Evolutionary conservation across 768 basidiomycete genomes (phyloP).

Genomic region (Leccinum pellstonianum): DNA sequence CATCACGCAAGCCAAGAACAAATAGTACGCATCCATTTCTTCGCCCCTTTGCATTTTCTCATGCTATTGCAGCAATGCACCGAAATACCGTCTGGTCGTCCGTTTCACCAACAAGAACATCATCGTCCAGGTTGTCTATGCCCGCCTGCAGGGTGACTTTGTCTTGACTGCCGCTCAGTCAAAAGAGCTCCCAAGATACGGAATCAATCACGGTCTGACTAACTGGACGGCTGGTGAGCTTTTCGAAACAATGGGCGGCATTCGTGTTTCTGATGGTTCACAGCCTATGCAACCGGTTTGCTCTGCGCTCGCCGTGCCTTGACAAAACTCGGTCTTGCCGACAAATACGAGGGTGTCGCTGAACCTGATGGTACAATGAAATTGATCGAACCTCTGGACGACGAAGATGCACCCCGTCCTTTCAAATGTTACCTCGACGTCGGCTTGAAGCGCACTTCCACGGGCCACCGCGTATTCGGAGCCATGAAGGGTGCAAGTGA

Average conservation of each 20-base stretch:
- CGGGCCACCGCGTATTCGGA: slow-evolving; percentile 95
- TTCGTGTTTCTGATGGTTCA: slow-evolving; percentile 3
- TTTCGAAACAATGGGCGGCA: neutral
- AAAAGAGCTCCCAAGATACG: slow-evolving; percentile 90
- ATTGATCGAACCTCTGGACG: slow-evolving; percentile 83
- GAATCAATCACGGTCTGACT: slow-evolving; percentile 96
- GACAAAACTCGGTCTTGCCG: slow-evolving; percentile 91
- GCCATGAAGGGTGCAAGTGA: slow-evolving; percentile 98
- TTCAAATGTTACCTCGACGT: slow-evolving; percentile 99
- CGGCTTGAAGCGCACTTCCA: slow-evolving; percentile 96
- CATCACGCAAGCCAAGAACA: slow-evolving; percentile 98
- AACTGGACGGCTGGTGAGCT: slow-evolving; percentile 93
- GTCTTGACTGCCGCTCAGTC: slow-evolving; percentile 87
- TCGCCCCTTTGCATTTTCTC: slow-evolving; percentile 6
- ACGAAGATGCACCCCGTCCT: slow-evolving; percentile 93
- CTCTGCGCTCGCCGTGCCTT: slow-evolving; percentile 93
- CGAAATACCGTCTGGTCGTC: slow-evolving; percentile 98
- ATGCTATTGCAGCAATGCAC: slow-evolving; percentile 66
- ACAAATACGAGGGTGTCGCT: slow-evolving; percentile 93
- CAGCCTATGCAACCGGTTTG: slow-evolving; percentile 96
- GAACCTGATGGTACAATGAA: slow-evolving; percentile 88
- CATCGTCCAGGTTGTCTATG: slow-evolving; percentile 94
- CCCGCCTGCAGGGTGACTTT: slow-evolving; percentile 96
- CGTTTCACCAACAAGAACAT: slow-evolving; percentile 98
- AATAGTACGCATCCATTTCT: slow-evolving; percentile 62